Conservation (phyloP, 2,329 filamentous ascomycete genomes). For the Rutstroemia sp. region DNA sequence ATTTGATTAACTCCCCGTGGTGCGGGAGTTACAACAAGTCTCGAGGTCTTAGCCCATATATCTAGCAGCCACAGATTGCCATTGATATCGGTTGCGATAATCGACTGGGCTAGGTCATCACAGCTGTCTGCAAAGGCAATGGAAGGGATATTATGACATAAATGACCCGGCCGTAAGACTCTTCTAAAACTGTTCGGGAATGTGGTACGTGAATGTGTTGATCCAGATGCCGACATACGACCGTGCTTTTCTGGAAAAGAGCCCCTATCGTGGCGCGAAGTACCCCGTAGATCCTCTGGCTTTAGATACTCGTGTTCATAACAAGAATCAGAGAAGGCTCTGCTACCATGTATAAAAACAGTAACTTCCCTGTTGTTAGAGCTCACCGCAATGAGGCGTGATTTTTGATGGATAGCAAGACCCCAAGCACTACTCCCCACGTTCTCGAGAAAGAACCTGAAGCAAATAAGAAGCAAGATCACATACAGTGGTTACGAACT, state of each 20-base stretch:
- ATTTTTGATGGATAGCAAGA: constrained; percentile 44
- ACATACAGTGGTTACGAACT: neutral
- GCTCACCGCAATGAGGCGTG: constrained; percentile 80
- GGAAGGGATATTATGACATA: constrained; percentile 24
- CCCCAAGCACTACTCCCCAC: constrained; percentile 83
- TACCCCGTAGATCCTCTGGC: too few relatives aligned
- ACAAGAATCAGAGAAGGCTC: neutral
- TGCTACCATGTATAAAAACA: constrained; percentile 34
- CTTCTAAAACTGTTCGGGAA: constrained; percentile 11
- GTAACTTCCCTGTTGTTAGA: constrained; percentile 60
- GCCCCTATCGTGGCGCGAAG: too few relatives aligned
- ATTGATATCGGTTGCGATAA: constrained; percentile 24
- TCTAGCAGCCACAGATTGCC: constrained; percentile 15
- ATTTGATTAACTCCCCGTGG: neutral
- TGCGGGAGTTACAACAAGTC: neutral
- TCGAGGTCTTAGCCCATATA: neutral
- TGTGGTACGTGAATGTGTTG: neutral
- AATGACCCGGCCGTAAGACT: constrained; percentile 6
- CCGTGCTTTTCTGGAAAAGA: neutral
- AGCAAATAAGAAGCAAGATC: constrained; percentile 2
- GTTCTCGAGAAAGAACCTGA: constrained; percentile 63
- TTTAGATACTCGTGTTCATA: neutral
- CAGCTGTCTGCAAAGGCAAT: constrained; percentile 21
- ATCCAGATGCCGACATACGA: neutral
- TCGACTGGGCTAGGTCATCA: constrained; percentile 15